Evolutionary conservation across 1,139 yeast genomes (phyloP), one percentile per base, ranked within the genome.

Genomic region (Pneumocystis sp.): DNA sequence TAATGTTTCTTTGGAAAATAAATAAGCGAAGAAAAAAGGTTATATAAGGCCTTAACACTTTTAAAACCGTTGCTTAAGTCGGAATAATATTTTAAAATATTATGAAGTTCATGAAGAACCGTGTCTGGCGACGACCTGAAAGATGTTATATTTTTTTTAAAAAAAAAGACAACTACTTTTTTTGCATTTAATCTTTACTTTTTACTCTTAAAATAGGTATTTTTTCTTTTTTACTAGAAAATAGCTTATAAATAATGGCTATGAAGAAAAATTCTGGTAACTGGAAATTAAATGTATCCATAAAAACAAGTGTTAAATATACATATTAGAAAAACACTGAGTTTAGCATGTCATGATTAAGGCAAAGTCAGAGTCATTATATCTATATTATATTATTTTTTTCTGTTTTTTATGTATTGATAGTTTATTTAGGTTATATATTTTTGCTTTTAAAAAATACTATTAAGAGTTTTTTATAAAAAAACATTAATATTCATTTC

Each of bases 51-150:
- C 57, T 50, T 25, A 12, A 50, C 57, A 50, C 15, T 50, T 50
- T 50, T 50, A 50, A 50, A 50, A 50, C 57, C 34, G 57, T 50
- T 50, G 57, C 57, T 50, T 50, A 50, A 50, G 34, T 50, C 57
- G 1, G 34, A 50, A 25, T 50, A 50, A 50, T 50, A 50, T 50
- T 7, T 40, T 50, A 50, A 21, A 45, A 50, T 44, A 44, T 25
- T 50, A 50, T 50, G 17, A 12, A 12, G 57, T 50, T 50, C 57
- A 25, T 50, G 2, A 25, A 50, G 57, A 50, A 50, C 57, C 21
- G 21, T 50, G 34, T 21, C 57, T 25, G 57, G 34, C n/a, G 34
- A 50, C 57, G 34, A 50, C 57, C 57, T 25, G 57, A 50, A 29
- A 50, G n/a, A 50, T 50, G 57, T 50, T 50, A 50, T 25, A 50